Base-by-base conservation (phyloP, 1,284 basidiomycete species). In the Puccinia sorghi region DNA sequence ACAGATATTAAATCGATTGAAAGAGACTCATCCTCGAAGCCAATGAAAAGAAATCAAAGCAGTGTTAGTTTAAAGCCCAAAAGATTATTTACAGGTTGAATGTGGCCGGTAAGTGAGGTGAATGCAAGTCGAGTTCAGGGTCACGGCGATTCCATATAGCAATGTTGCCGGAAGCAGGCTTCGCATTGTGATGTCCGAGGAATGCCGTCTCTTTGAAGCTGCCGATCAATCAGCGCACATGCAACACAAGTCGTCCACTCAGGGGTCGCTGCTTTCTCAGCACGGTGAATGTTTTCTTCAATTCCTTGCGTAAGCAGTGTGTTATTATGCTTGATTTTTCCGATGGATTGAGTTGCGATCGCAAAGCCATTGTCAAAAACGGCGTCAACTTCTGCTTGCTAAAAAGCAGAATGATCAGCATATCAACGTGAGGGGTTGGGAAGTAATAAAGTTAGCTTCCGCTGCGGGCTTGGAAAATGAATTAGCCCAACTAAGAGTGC, bases 311-410 rank as follows among this genome's bases (percentile, higher is more conserved):
- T 57, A 27, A 77, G 54, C 41, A 70, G 46, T 22, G 43, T 39
- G 39, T 79, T 59, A 37, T 46, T 46, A 46, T 71, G 56, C 41
- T 66, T 71, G 15, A 43, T 63, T 39, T 37, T 59, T n/a, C 76
- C 76, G 11, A 57, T 50, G 2, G 67, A 39, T 72, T 78, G 76
- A 22, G 76, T 78, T 3, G 67, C 76, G 59, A 78, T 78, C 20
- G 76, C 76, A 63, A 78, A 78, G 8, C 76, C 76, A 72, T 78
- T 78, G 13, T 67, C 76, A 50, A 78, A 78, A 27, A 78, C 56
- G 37, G 37, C 76, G 13, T 78, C 76, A 54, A 78, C 70, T 20
- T 78, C 54, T 0, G 17, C 67, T 61, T 61, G 37, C 76, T 71
- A 25, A 22, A 8, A n/a, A 72, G 17, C 9, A n/a, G 20, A 63